Percentiles rank a stretch among this genome's conserved stretches.
These are phyloP conservation scores for Poronia punctata DNA, from an alignment of 495 filamentous ascomycete species.

Conservation along the genomic window DNA sequence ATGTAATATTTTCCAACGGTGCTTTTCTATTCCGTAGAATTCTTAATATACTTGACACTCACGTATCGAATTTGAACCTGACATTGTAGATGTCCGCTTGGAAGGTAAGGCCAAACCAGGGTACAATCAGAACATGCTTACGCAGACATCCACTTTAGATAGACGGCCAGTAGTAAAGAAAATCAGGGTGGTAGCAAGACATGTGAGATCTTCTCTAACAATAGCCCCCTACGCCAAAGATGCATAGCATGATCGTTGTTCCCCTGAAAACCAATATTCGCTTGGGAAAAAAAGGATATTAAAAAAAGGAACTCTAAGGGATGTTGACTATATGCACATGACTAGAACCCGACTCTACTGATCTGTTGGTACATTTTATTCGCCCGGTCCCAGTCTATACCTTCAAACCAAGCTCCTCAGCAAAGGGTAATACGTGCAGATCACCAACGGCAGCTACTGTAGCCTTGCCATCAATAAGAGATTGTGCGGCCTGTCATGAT, in stretches of 20 bases:
- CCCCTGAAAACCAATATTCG: no score
- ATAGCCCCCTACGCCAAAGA: background rate
- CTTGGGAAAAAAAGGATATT: conserved; percentile 2
- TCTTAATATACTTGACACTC: no score
- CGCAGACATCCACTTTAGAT: no score
- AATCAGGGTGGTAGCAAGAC: no score
- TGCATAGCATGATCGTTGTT: background rate
- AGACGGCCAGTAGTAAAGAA: no score
- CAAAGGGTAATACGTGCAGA: conserved; percentile 79
- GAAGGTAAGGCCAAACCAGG: no score
- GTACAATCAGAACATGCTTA: no score
- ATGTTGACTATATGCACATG: conserved; percentile 45
- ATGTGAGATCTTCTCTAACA: no score
- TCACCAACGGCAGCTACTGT: conserved; percentile 84
- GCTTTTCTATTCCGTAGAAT: no score
- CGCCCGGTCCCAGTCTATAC: conserved; percentile 55
- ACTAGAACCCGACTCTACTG: conserved; percentile 34
- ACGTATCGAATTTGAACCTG: no score
- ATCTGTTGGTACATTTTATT: conserved; percentile 46
- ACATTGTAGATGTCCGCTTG: no score
- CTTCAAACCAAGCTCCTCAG: conserved; percentile 86
- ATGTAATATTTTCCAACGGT: no score
- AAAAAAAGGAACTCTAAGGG: conserved; percentile 30
- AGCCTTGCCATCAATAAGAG: conserved; percentile 80
- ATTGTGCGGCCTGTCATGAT: conserved; percentile 63